These are phyloP conservation scores for Paralagenidium karlingii DNA, from an alignment of 352 stramenopile species.

Conservation along the genomic window DNA sequence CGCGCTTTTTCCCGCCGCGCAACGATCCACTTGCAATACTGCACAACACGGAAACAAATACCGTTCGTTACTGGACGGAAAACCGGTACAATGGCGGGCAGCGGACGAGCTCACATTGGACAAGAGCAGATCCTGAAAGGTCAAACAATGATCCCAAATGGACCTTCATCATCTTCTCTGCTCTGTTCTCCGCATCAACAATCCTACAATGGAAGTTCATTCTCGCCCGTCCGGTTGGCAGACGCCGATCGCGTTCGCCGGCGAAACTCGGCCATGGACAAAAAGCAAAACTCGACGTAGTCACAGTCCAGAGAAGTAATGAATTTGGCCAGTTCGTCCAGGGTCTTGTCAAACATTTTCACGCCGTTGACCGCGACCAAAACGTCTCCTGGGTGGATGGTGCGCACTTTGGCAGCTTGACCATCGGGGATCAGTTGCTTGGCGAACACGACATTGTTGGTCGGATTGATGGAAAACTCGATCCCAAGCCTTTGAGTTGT, in stretches of 20 bases:
- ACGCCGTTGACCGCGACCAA: conserved; percentile 72
- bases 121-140: too few species aligned
- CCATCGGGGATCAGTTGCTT: conserved; percentile 31
- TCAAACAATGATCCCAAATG: too few species aligned
- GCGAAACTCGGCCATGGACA: conserved; percentile 65
- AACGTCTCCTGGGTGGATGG: conserved; percentile 49
- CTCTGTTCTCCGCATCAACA: too few species aligned
- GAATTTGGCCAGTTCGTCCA: conserved; percentile 62
- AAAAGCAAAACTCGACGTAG: conserved; percentile 55
- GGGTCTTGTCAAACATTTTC: conserved; percentile 68
- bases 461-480: conserved; percentile 45
- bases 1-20: too few species aligned
- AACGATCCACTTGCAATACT: too few species aligned
- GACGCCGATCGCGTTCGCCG: neutral
- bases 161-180: too few species aligned
- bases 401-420: conserved; percentile 48
- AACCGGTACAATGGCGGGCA: too few species aligned
- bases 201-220: too few species aligned
- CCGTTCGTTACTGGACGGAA: too few species aligned
- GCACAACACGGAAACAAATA: too few species aligned
- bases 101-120: too few species aligned
- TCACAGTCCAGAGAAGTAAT: conserved; percentile 53
- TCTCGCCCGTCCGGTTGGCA: too few species aligned
- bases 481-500: conserved; percentile 56
- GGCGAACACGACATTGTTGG: conserved; percentile 42